Percentiles rank a stretch among this genome's conserved stretches.
These are phyloP conservation scores for Punica granatum DNA, from an alignment of 345 rosid genomes.

Conservation along the genomic window DNA sequence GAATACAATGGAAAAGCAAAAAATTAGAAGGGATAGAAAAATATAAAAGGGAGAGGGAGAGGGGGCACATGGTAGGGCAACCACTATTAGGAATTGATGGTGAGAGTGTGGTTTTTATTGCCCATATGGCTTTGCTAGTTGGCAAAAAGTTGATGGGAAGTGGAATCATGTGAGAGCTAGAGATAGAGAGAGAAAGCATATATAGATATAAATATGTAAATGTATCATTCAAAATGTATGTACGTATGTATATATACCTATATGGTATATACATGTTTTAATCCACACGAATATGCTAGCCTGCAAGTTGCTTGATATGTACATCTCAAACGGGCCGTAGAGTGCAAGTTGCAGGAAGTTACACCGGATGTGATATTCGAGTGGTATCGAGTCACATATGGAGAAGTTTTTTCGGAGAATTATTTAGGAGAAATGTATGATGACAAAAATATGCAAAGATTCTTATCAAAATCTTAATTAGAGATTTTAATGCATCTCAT, in stretches of 20 bases:
- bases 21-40: neutral
- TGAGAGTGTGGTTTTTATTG: slow-evolving; percentile 9
- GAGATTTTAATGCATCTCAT: too few species aligned
- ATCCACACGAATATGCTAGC: neutral
- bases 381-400: neutral
- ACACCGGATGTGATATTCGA: neutral
- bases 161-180: slow-evolving; percentile 5
- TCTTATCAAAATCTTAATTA: too few species aligned
- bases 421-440: too few species aligned
- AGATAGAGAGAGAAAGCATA: neutral
- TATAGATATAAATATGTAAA: neutral
- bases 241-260: neutral
- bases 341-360: neutral
- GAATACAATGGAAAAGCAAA: neutral
- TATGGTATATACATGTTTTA: too few species aligned
- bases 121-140: slow-evolving; percentile 8
- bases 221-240: neutral
- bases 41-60: neutral
- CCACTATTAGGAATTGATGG: slow-evolving; percentile 11
- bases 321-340: neutral
- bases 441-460: too few species aligned
- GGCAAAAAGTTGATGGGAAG: slow-evolving; percentile 11
- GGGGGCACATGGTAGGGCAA: slow-evolving; percentile 18
- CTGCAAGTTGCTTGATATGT: neutral
- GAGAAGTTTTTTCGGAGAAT: neutral